Conservation (phyloP, 1,284 basidiomycete genomes). For the Apiotrichum akiyoshidainum region DNA sequence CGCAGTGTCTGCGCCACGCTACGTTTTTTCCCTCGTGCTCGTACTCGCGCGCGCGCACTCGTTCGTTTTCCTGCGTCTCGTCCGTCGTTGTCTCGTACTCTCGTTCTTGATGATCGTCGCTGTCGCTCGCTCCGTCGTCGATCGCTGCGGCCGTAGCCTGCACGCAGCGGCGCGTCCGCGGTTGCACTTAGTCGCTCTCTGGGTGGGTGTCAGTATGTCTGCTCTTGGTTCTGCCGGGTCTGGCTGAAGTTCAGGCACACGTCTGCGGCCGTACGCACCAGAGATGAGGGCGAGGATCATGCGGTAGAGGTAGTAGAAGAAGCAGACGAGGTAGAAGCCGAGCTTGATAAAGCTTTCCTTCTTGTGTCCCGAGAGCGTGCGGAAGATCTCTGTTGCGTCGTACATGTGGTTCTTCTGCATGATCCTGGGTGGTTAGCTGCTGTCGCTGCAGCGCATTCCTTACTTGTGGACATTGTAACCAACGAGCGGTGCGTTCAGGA, state of each 20-base stretch:
- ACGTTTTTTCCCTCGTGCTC: no score
- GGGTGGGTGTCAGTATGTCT: slow-evolving; percentile 1
- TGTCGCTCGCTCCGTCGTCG: background rate
- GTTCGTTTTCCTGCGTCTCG: no score
- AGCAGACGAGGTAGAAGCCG: slow-evolving; percentile 87
- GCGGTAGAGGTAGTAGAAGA: slow-evolving; percentile 95
- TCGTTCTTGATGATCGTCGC: no score
- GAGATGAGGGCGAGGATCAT: slow-evolving; percentile 85
- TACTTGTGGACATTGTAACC: slow-evolving; percentile 93
- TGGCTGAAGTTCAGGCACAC: no score
- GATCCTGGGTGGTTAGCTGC: slow-evolving; percentile 60
- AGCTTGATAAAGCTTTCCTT: slow-evolving; percentile 96
- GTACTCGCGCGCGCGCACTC: no score
- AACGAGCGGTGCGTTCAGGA: slow-evolving; percentile 86
- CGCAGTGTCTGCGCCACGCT: no score
- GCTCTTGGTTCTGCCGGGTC: background rate
- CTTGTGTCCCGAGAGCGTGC: slow-evolving; percentile 89
- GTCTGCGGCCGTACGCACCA: slow-evolving; percentile 42
- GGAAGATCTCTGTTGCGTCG: slow-evolving; percentile 98
- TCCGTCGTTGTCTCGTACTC: no score
- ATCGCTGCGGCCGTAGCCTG: background rate
- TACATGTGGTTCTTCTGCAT: slow-evolving; percentile 95
- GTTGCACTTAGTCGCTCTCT: slow-evolving; percentile 4
- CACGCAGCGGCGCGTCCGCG: background rate
- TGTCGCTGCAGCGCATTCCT: slow-evolving; percentile 33